A percentile compares a stretch with the other conserved stretches of the same genome.
phyloP scores from a whole-genome alignment of 495 filamentous ascomycete genomes.

The Penicillium fimorum region DNA sequence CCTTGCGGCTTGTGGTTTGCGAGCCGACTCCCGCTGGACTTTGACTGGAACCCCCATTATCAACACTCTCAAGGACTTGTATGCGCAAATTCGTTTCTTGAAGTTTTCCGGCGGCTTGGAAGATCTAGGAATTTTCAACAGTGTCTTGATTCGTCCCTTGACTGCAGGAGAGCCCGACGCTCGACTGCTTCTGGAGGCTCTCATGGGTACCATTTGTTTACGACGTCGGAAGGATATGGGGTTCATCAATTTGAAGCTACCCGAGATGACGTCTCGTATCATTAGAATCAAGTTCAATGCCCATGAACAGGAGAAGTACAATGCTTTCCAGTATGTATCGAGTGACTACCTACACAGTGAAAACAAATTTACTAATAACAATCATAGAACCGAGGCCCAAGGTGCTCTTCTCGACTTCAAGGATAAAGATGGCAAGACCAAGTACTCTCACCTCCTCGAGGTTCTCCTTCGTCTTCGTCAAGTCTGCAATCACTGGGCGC shows the following conservation, averaged over 20 bases:
- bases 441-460: conserved; percentile 71
- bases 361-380: conserved; percentile 17
- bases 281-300: conserved; percentile 71
- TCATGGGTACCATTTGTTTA: conserved; percentile 82
- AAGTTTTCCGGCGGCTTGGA: conserved; percentile 75
- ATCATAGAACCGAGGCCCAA: conserved; percentile 63
- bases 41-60: conserved; percentile 78
- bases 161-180: conserved; percentile 56
- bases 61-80: conserved; percentile 80
- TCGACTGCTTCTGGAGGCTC: conserved; percentile 64
- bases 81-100: conserved; percentile 78
- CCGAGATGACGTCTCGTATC: conserved; percentile 76
- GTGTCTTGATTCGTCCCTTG: conserved; percentile 69
- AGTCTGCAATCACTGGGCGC: conserved; percentile 83
- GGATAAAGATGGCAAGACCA: conserved; percentile 42
- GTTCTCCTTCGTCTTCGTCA: conserved; percentile 82
- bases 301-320: conserved; percentile 79
- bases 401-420: conserved; percentile 65
- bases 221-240: conserved; percentile 86
- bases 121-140: conserved; percentile 71
- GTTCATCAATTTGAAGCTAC: conserved; percentile 81
- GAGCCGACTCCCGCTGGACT: conserved; percentile 76
- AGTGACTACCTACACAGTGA: background rate
- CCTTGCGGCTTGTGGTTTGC: conserved; percentile 62
- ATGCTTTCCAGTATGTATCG: conserved; percentile 60